Conservation (phyloP, 306 rosid genomes). For the Prunus mira region DNA sequence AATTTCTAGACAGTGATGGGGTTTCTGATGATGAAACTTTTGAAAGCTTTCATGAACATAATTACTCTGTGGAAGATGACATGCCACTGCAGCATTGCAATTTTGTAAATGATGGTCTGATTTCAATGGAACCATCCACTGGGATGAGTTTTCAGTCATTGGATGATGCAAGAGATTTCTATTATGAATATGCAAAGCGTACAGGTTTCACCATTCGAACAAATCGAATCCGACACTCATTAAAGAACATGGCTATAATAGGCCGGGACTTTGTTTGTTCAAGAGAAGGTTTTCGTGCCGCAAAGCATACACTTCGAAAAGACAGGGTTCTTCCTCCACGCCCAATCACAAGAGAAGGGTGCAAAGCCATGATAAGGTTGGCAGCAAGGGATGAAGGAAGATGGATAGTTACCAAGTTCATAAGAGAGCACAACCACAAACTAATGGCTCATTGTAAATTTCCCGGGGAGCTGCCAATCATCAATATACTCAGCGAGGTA, state of each 20-base stretch:
- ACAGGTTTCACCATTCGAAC: slow-evolving; percentile 23
- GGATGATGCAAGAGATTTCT: slow-evolving; percentile 24
- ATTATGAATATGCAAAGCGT: slow-evolving; percentile 24
- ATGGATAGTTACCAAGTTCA: slow-evolving; percentile 23
- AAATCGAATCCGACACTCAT: slow-evolving; percentile 20
- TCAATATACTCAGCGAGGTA: slow-evolving; percentile 25
- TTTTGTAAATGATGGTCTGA: slow-evolving; percentile 8
- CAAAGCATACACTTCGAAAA: slow-evolving; percentile 16
- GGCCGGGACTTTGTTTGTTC: slow-evolving; percentile 26
- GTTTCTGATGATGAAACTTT: slow-evolving; percentile 13
- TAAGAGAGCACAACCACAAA: slow-evolving; percentile 20
- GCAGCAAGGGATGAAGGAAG: slow-evolving; percentile 17
- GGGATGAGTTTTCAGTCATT: slow-evolving; percentile 20
- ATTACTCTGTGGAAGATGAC: slow-evolving; percentile 5
- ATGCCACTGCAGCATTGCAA: neutral
- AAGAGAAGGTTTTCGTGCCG: slow-evolving; percentile 24
- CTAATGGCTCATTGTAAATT: slow-evolving; percentile 14
- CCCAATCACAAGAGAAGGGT: slow-evolving; percentile 22
- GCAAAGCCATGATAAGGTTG: slow-evolving; percentile 28
- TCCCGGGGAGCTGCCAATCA: slow-evolving; percentile 18
- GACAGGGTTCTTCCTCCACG: slow-evolving; percentile 27
- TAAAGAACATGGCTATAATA: slow-evolving; percentile 24
- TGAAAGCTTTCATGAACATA: slow-evolving; percentile 3
- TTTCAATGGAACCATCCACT: slow-evolving; percentile 8
- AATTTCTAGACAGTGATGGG: slow-evolving; percentile 13